Evolutionary conservation across 768 basidiomycete species (phyloP), one percentile per base, ranked within the genome.

Genomic region (Mycena filopes): DNA sequence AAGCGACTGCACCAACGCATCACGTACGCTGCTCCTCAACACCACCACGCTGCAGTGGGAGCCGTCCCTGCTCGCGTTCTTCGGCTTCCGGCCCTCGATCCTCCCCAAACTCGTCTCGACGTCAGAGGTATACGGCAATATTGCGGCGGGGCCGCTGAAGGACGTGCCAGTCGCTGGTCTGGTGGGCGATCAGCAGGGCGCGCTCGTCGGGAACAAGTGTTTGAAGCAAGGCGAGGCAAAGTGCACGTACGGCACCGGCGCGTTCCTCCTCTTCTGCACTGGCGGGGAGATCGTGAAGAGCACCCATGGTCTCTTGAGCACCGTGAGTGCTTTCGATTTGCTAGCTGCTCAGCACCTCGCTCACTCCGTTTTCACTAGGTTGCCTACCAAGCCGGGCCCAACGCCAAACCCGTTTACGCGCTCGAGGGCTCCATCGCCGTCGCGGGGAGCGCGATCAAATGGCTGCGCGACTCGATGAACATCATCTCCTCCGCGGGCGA

Each of bases 121-220:
- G 25, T 94, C 95, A 4, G 92, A 99, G 79, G 89, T 96, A 6
- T 99, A 97, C 78, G 98, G 96, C 42, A 79, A 86, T 26, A 85
- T 98, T 60, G 79, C 84, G 10, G 80, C 81, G 33, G 93, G 94
- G 2, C 72, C 88, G 3, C 81, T 95, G 66, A 81, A 83, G 68
- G 94, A 92, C 42, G 83, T 95, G 13, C 91, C 91, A 11, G 94
- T 99, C 56, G 96, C 90, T 40, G 97, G 97, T 23, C 87, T 99
- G 49, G 89, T 97, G 10, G 98, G 98, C n/a, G 98, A 99, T 75
- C 98, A 99, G 80, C 98, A 99, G 76, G 98, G 93, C 7, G 97
- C 97, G 25, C 81, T 99, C 25, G 88, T 98, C 54, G 98, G 97
- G 0, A 98, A 99, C 82, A 98, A 98, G 77, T 99, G 98, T 74